These are phyloP conservation scores for Melastoma candidum DNA, from an alignment of 441 rosid genomes.

Conservation along the genomic window DNA sequence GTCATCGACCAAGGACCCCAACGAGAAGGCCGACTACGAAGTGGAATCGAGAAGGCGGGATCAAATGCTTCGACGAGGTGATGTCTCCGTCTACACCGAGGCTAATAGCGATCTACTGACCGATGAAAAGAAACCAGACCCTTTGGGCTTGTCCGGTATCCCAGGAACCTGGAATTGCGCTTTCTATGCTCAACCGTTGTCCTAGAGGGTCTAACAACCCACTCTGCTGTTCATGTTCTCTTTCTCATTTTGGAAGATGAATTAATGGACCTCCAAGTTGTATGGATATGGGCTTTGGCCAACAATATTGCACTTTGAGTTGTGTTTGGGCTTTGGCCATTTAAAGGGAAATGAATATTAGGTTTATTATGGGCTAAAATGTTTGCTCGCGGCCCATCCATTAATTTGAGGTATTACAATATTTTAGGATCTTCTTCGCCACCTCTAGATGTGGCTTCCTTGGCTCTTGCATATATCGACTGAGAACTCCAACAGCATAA, in stretches of 20 bases:
- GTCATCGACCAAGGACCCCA: constrained; percentile 33
- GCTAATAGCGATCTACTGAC: constrained; percentile 67
- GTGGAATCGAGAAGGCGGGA: constrained; percentile 1
- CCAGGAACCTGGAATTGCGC: constrained; percentile 88
- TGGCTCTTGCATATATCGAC: too few relatives aligned
- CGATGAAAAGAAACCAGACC: constrained; percentile 55
- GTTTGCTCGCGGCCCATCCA: too few relatives aligned
- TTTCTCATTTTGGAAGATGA: too few relatives aligned
- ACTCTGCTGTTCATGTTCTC: too few relatives aligned
- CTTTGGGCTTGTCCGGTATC: constrained; percentile 76
- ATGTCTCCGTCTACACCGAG: constrained; percentile 64
- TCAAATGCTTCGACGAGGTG: constrained; percentile 79
- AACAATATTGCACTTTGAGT: neutral
- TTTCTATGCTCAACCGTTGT: constrained; percentile 52
- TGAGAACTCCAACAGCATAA: too few relatives aligned
- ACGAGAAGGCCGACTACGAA: neutral
- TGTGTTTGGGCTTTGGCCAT: too few relatives aligned
- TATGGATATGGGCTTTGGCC: neutral
- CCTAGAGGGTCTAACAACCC: too few relatives aligned
- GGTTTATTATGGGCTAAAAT: too few relatives aligned
- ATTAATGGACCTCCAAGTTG: neutral
- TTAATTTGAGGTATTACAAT: too few relatives aligned
- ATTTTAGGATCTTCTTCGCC: too few relatives aligned
- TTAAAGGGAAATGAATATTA: too few relatives aligned
- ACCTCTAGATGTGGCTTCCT: too few relatives aligned